Evolutionary conservation across 2,329 filamentous ascomycete genomes (phyloP), one percentile per base, ranked within the genome.

Genomic region (Nigrograna mackinnonii): DNA sequence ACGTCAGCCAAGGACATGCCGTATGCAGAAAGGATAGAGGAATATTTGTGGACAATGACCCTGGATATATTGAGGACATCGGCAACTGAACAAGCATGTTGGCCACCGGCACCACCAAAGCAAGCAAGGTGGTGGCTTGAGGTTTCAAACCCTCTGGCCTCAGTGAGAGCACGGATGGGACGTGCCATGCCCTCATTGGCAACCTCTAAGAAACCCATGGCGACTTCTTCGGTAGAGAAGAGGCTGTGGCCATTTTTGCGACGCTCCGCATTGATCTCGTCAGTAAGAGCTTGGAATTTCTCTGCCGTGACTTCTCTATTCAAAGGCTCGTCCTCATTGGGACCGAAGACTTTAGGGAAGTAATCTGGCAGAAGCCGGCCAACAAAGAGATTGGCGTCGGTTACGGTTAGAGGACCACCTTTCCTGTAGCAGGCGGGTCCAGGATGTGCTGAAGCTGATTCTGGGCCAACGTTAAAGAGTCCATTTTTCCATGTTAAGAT

Each of bases 1-100:
- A 77, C 66, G 19, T 76, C 71, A 3, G 74, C 74, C 4, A 75
- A 52, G 0, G 73, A 68, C 55, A 76, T 74, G 0, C 73, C 73
- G 20, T 76, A 77, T 0, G 74, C 74, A 0, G 73, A 76, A 1
- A 77, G 49, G 11, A 77, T 71, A 5, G 67, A 72, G 0, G 74
- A 76, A 47, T 74, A 75, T 22, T 67, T 66, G 22, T 74, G 74
- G 11, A 77, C 67, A 21, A 76, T 62, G 39, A 73, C 66, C 2
- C 68, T 61, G 7, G 59, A 60, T 39, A 77, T 76, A 2, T 70
- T 70, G 1, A 77, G 57, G n/a, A 69, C 68, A 0, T 57, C 56
- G 0, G 74, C 73, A 11, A 77, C 66, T 2, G 69, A 64, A 21
- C 70, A 71, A 3, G 74, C 73, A 18, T 75, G 73, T 44, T 76